These are phyloP conservation scores for Pseudopediastrum boryanum DNA, from an alignment of 139 green algal genomes.

Conservation along the genomic window DNA sequence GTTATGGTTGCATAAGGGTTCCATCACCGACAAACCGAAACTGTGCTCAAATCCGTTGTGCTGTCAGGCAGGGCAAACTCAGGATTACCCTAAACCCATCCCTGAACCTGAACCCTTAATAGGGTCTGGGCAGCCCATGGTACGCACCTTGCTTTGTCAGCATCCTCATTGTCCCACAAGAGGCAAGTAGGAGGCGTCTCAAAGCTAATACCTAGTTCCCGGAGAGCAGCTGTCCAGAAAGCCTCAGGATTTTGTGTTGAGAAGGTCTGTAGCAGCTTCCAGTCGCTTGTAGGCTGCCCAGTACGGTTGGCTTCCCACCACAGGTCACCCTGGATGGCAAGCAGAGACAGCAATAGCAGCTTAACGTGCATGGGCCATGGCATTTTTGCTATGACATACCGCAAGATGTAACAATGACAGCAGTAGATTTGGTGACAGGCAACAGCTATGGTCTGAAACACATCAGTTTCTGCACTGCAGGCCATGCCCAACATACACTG, in stretches of 20 bases:
- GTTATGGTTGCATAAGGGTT: background rate
- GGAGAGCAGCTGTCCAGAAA: constrained; percentile 67
- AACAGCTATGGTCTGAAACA: background rate
- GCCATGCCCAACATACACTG: background rate
- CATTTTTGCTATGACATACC: background rate
- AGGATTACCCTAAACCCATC: background rate
- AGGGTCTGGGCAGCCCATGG: background rate
- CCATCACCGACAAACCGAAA: background rate
- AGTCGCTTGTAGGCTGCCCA: constrained; percentile 41
- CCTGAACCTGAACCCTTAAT: background rate
- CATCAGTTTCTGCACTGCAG: background rate
- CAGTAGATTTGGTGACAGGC: background rate
- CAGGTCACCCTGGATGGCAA: background rate
- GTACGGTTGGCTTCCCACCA: background rate
- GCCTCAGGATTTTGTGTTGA: constrained; percentile 60
- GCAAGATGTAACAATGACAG: background rate
- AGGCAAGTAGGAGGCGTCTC: constrained; percentile 29
- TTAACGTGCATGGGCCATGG: background rate
- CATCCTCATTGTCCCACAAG: background rate
- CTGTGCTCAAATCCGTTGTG: background rate
- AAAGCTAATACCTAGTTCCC: constrained; percentile 58
- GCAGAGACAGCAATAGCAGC: background rate
- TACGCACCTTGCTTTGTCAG: background rate
- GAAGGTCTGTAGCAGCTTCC: constrained; percentile 60
- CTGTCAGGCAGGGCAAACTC: background rate